Evolutionary conservation across 148 eudicot species (phyloP).

Genomic region (Spergularia bocconei): DNA sequence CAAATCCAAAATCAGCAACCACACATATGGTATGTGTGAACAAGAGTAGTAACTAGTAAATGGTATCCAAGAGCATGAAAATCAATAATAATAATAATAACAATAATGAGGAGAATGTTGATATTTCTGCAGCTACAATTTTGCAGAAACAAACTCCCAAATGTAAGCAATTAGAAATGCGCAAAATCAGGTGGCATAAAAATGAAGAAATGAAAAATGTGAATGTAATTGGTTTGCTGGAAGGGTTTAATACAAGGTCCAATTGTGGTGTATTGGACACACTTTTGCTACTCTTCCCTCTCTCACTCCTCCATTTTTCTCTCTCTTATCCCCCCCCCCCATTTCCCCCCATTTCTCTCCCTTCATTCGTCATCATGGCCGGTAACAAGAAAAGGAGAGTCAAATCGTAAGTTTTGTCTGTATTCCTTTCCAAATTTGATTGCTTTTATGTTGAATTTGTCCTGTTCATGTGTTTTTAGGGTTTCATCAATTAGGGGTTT

Average conservation of each 20-base stretch:
- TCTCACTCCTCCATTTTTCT: constrained; percentile 9
- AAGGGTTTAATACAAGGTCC: neutral
- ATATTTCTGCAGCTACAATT: neutral
- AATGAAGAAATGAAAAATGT: too few relatives aligned
- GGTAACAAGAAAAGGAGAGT: constrained; percentile 41
- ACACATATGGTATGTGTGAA: too few relatives aligned
- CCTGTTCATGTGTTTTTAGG: neutral
- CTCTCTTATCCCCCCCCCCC: constrained; percentile 5
- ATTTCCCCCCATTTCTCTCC: neutral
- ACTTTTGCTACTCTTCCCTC: constrained; percentile 1
- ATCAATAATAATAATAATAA: too few relatives aligned
- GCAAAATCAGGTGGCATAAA: neutral
- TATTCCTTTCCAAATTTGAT: constrained; percentile 5
- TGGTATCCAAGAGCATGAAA: too few relatives aligned
- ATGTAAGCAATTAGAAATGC: too few relatives aligned
- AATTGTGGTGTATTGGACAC: constrained; percentile 20
- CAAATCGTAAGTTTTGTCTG: constrained; percentile 41
- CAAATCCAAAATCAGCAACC: too few relatives aligned
- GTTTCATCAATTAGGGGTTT: constrained; percentile 25
- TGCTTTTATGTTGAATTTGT: constrained; percentile 7
- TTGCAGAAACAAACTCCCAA: too few relatives aligned
- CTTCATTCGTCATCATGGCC: constrained; percentile 31
- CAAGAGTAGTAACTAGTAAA: too few relatives aligned
- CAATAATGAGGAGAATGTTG: neutral
- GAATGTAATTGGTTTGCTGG: too few relatives aligned